Evolutionary conservation across 1,284 basidiomycete genomes (phyloP).

Genomic region (Malassezia brasiliensis): DNA sequence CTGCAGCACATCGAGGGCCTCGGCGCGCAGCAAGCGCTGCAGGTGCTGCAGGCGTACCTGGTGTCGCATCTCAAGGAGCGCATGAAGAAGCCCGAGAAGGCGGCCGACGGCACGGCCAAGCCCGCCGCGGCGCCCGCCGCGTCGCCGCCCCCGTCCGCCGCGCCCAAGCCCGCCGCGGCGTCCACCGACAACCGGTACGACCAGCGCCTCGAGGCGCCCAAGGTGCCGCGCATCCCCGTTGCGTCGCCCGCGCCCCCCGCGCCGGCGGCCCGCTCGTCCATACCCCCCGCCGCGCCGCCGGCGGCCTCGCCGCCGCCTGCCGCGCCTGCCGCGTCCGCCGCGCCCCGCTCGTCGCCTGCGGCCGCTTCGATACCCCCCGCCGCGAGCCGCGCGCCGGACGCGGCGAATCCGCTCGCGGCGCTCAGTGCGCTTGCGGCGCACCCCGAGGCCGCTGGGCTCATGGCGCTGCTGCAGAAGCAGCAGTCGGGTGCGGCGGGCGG

Average conservation of each 20-base stretch:
- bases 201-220: constrained; percentile 14
- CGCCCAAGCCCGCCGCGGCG: background rate
- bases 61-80: constrained; percentile 74
- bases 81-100: constrained; percentile 44
- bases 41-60: constrained; percentile 71
- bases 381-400: background rate
- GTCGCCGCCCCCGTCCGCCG: background rate
- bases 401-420: constrained; percentile 27
- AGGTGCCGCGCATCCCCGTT: constrained; percentile 13
- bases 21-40: constrained; percentile 70
- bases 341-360: background rate
- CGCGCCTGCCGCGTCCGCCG: background rate
- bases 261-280: background rate
- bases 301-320: background rate
- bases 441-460: constrained; percentile 39
- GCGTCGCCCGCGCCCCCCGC: background rate
- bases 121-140: background rate
- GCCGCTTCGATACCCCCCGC: background rate
- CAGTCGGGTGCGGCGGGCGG: constrained; percentile 27
- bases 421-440: constrained; percentile 36
- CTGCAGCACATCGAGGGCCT: constrained; percentile 66
- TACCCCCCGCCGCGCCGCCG: background rate
- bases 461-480: constrained; percentile 38
- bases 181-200: background rate
- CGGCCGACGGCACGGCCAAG: background rate